phyloP scores from a whole-genome alignment of 768 basidiomycete genomes.

The Psilocybe azurescens region DNA sequence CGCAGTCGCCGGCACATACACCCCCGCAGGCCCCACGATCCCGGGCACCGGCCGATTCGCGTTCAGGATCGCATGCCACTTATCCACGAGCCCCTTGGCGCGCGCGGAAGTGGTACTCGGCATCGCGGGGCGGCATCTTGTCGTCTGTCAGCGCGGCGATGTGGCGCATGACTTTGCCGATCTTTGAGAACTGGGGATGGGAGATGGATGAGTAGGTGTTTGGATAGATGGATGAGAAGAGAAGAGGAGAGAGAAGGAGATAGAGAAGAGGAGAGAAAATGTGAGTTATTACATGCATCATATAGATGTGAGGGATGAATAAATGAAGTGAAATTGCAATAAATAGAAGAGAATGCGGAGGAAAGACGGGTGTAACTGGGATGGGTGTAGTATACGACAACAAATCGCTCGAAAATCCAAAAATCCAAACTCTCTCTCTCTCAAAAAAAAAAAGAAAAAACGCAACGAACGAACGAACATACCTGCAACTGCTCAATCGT shows the following conservation, averaged over 20 bases:
- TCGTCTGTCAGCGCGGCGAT: constrained; percentile 62
- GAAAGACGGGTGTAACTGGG: too few species aligned
- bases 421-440: too few species aligned
- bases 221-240: not conserved
- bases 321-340: too few species aligned
- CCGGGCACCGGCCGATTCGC: constrained; percentile 26
- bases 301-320: too few species aligned
- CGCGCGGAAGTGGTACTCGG: constrained; percentile 70
- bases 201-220: not conserved
- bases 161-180: constrained; percentile 89
- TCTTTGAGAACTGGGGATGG: constrained; percentile 70
- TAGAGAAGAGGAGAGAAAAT: not conserved
- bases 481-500: constrained; percentile 74
- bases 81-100: constrained; percentile 69
- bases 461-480: constrained; percentile 17
- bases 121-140: constrained; percentile 71
- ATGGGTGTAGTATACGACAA: too few species aligned
- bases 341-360: too few species aligned
- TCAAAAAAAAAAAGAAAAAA: not conserved
- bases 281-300: not conserved
- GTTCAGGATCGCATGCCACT: constrained; percentile 65
- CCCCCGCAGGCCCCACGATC: not conserved
- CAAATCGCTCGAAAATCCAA: too few species aligned
- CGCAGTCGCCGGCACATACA: not conserved
- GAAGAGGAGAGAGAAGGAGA: not conserved